A percentile compares a stretch with the other conserved stretches of the same genome.
Evolutionary conservation across 140 eudicot genomes (phyloP).

Genomic region (Anethum foeniculum): DNA sequence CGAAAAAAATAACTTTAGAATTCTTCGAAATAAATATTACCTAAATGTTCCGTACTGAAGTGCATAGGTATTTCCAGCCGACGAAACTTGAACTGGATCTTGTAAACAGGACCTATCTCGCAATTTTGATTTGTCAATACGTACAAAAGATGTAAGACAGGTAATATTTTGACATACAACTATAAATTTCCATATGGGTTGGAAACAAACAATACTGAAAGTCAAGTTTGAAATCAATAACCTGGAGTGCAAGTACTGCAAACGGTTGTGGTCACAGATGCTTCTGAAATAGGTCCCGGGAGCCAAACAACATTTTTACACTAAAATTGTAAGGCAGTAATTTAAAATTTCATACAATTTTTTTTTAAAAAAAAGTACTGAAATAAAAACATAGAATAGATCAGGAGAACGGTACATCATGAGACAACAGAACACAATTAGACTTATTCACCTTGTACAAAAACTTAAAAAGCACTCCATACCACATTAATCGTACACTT

Average conservation of each 20-base stretch:
- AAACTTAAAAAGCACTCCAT: not conserved
- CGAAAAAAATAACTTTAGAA: not conserved
- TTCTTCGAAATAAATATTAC: constrained; percentile 26
- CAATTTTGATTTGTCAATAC: not conserved
- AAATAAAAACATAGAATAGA: not conserved
- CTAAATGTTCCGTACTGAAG: constrained; percentile 68
- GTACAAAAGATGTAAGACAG: not conserved
- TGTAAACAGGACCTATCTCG: constrained; percentile 63
- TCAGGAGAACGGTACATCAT: not conserved
- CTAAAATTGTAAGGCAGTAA: constrained; percentile 20
- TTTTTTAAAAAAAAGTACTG: not conserved
- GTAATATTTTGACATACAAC: constrained; percentile 1
- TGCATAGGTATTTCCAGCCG: constrained; percentile 84
- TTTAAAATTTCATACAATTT: not conserved
- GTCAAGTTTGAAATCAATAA: constrained; percentile 8
- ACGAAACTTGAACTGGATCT: constrained; percentile 88
- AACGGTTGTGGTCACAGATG: constrained; percentile 59
- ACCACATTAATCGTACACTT: not conserved
- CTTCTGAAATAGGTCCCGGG: constrained; percentile 82
- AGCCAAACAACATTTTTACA: constrained; percentile 94
- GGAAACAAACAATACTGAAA: not conserved
- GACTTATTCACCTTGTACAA: not conserved
- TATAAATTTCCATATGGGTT: not conserved
- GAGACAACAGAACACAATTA: not conserved
- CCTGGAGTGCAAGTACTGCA: constrained; percentile 89